Base-by-base conservation (phyloP, 2,329 filamentous ascomycete genomes). In the Lachnellula suecica region DNA sequence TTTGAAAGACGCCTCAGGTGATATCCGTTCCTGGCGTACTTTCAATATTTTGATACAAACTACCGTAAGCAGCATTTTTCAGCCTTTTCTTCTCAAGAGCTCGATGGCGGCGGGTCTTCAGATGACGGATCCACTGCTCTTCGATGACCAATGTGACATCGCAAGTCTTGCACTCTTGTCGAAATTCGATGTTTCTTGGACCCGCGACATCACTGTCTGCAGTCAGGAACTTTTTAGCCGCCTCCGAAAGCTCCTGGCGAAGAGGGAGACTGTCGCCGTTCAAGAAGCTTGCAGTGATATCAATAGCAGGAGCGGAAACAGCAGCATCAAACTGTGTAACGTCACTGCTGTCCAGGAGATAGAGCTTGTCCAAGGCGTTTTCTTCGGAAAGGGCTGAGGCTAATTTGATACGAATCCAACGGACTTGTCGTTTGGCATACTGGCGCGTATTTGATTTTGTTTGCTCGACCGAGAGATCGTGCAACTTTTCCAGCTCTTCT, bases 341-440 rank as follows among this genome's bases (percentile, higher is more conserved):
- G 59, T 94, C 78, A 2, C 87, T 91, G 57, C 89, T 89, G 70
- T 99, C 90, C 1, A 97, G 72, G 2, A 97, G 71, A 67, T 89
- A 97, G 1, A 97, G 74, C 31, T 74, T 81, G 20, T 79, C 69
- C 46, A 82, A 66, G 1, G 76, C 74, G 8, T 75, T 70, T 15
- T 76, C 71, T 17, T 82, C 78, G 34, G 73, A 76, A 24, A 94
- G 73, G 1, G 85, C 82, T 9, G 86, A 84, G 38, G 94, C 79
- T 23, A 96, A 79, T 66, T 96, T 96, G 60, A 87, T 82, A 15
- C 87, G 82, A 50, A 97, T 95, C 91, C 92, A 99, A 53, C 86
- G 83, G 17, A 89, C 74, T 68, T 99, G 94, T 7, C 87, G 83
- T 55, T 84, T 88, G 2, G 93, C 89, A 66, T 99, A 99, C 60